phyloP scores from a whole-genome alignment of 441 rosid genomes.

The Mallotus repandus region DNA sequence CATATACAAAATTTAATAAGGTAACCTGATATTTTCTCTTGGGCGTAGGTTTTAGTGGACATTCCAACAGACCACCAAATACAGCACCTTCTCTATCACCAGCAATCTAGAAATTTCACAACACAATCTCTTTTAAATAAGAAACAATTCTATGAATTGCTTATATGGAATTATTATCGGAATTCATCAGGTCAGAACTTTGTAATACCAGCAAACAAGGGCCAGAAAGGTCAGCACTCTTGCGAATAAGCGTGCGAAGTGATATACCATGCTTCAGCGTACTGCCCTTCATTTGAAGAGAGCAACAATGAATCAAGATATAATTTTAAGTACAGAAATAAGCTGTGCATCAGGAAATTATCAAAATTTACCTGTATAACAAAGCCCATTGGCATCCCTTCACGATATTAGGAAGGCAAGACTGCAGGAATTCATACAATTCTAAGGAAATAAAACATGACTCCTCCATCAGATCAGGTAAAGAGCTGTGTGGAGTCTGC shows the following conservation, averaged over 20 bases:
- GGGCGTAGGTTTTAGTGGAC: conserved; percentile 80
- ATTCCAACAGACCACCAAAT: conserved; percentile 80
- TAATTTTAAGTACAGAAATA: conserved; percentile 19
- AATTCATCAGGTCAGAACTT: conserved; percentile 9
- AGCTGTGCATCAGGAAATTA: conserved; percentile 17
- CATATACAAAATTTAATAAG: not conserved
- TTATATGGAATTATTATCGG: not conserved
- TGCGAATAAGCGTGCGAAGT: conserved; percentile 86
- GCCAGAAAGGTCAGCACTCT: conserved; percentile 74
- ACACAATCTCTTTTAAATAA: conserved; percentile 20
- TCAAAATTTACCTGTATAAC: conserved; percentile 70
- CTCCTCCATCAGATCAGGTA: conserved; percentile 47
- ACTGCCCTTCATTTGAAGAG: conserved; percentile 91
- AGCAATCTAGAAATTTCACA: conserved; percentile 53
- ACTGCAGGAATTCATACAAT: conserved; percentile 66
- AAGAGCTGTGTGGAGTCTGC: conserved; percentile 37
- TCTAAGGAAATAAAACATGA: conserved; percentile 68
- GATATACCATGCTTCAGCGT: conserved; percentile 95
- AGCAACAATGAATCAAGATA: conserved; percentile 36
- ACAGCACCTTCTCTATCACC: conserved; percentile 90
- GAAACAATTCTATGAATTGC: not conserved
- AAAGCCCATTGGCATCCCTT: conserved; percentile 86
- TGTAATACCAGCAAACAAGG: conserved; percentile 76
- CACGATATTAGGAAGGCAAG: conserved; percentile 83
- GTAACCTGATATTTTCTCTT: conserved; percentile 92